Base-by-base conservation (phyloP, 306 rosid genomes). In the Cicer pinnatifidum region DNA sequence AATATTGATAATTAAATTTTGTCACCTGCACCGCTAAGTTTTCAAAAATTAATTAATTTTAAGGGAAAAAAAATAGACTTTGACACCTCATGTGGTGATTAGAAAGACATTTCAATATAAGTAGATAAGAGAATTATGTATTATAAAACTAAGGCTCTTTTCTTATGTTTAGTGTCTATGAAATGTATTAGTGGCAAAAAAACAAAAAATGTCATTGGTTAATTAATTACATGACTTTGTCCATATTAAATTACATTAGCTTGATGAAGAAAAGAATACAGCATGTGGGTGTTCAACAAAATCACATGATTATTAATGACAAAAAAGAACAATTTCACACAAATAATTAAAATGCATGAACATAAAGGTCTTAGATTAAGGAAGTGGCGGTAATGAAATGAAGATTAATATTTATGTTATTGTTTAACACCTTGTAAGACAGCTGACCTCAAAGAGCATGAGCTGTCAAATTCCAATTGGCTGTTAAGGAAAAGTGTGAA, bases 401-500 rank as follows among this genome's bases (percentile, higher is more conserved):
- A 76, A 78, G 59, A 83, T 65, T 78, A 78, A 79, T 79, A 79
- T 75, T 69, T 47, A 80, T 76, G 59, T 64, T 35, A 23, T 5
- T 23, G 8, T 7, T 74, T 84, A 71, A 75, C 68, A 78, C 72
- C 75, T 67, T 38, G 57, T 54, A 80, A 70, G 84, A 79, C 81
- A 85, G 83, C 85, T 82, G 52, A 81, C 78, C 52, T 15, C 60
- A 61, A 72, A 72, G 15, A 43, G 72, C 68, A 33, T 80, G 90
- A 84, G 83, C 81, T 89, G 98, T 81, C 86, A 54, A 48, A 72
- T 81, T 84, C 69, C 69, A 1, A 85, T 86, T 87, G 87, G 91
- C 47, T 73, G 50, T 78, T 43, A 35, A 79, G 54, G 13, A 82
- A 78, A 84, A 76, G 66, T 56, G 69, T 62, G 79, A 67, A 58